Base-by-base conservation (phyloP, 352 stramenopile species). In the Phytophthora boehmeriae region DNA sequence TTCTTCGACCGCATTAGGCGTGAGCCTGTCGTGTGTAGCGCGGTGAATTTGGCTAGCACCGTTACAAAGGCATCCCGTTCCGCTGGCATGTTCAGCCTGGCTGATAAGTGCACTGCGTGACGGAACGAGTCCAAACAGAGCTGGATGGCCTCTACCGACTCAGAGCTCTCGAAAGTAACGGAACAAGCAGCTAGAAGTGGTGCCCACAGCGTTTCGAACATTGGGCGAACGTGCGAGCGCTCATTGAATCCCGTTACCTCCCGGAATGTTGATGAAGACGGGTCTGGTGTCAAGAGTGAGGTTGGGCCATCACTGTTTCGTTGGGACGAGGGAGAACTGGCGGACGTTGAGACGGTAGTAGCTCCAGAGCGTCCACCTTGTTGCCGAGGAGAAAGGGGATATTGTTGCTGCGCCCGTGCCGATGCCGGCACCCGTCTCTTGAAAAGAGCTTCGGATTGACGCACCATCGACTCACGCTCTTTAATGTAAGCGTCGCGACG, bases 151-250 rank as follows among this genome's bases (percentile, higher is more conserved):
- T 92, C 86, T 16, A 91, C 79, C 23, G 98, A 91, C 16, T 98
- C 92, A 2, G 86, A 95, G 49, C 80, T 95, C 76, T 99, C 96
- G 23, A 99, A 91, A 25, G 98, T 97, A 65, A 99, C 95, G 2
- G 95, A 99, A 51, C 99, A 97, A 39, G 90, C 96, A 39, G 96
- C 97, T 44, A 99, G 83, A 25, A 99, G 75, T 38, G 97, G 96
- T 25, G 97, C 97, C 97, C 98, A 99, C 0, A 98, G 93, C 0
- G 98, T 98, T 76, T 99, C 96, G 67, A 99, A 99, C 98, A 99
- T 99, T 5, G 97, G 96, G 23, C 86, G 80, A 11, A 97, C 85
- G 53, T 95, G 82, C 22, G 77, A 89, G 36, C 80, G 90, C 54
- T 93, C 86, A 5, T 74, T 81, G 22, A 75, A 76, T 23, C 87